These are phyloP conservation scores for Colletotrichum sojae DNA, from an alignment of 2,329 filamentous ascomycete genomes.

Conservation along the genomic window DNA sequence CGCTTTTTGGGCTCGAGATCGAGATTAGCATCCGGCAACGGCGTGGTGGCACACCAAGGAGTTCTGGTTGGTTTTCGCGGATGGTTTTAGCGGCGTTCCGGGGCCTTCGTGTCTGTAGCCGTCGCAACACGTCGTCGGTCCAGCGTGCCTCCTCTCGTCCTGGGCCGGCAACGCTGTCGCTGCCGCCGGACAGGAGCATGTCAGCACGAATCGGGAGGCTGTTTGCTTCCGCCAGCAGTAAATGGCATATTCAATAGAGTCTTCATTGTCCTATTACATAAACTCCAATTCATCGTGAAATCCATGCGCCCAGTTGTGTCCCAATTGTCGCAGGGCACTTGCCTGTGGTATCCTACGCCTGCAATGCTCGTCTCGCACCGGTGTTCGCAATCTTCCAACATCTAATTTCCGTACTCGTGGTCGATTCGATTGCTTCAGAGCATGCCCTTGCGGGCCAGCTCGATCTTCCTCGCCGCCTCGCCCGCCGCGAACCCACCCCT, in stretches of 20 bases:
- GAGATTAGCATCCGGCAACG: slow-evolving; percentile 42
- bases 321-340: neutral
- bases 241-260: slow-evolving; percentile 36
- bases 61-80: slow-evolving; percentile 41
- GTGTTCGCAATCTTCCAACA: slow-evolving; percentile 6
- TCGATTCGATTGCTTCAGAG: slow-evolving; percentile 59
- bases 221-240: slow-evolving; percentile 35
- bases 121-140: slow-evolving; percentile 25
- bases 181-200: slow-evolving; percentile 20
- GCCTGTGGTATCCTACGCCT: slow-evolving; percentile 23
- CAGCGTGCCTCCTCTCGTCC: slow-evolving; percentile 12
- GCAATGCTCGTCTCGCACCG: slow-evolving; percentile 1
- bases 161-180: neutral
- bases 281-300: slow-evolving; percentile 3
- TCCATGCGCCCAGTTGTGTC: neutral
- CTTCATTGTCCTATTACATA: slow-evolving; percentile 27
- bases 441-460: slow-evolving; percentile 84
- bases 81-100: slow-evolving; percentile 40
- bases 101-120: slow-evolving; percentile 34
- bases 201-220: slow-evolving; percentile 38
- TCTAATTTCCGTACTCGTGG: neutral
- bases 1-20: slow-evolving; percentile 34
- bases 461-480: slow-evolving; percentile 81
- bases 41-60: slow-evolving; percentile 39
- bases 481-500: slow-evolving; percentile 81